phyloP scores from a whole-genome alignment of 192 early-diverging fungal species.

The Coemansia sp. region DNA sequence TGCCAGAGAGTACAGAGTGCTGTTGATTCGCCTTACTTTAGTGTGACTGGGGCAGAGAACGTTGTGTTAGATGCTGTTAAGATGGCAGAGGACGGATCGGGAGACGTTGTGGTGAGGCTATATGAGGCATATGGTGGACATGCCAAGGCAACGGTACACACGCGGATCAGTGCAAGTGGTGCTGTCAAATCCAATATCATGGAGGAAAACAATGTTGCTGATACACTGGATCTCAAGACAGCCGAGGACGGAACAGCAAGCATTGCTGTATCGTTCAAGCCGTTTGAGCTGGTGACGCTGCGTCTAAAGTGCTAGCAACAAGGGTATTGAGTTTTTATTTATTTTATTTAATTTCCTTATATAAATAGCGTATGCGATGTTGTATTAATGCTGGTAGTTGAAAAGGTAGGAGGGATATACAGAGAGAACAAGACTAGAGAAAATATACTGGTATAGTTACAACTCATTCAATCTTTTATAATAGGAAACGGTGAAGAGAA shows the following conservation, averaged over 20 bases:
- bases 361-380: too few species aligned
- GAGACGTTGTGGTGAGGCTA: slow-evolving; percentile 74
- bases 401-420: too few species aligned
- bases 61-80: slow-evolving; percentile 93
- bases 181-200: slow-evolving; percentile 36
- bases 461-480: too few species aligned
- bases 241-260: not conserved
- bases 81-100: slow-evolving; percentile 68
- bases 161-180: slow-evolving; percentile 6
- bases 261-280: slow-evolving; percentile 19
- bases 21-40: slow-evolving; percentile 10
- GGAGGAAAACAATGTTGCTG: slow-evolving; percentile 24
- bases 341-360: not conserved
- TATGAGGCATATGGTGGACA: slow-evolving; percentile 92
- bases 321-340: not conserved
- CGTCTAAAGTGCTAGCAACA: too few species aligned
- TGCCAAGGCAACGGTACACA: slow-evolving; percentile 16
- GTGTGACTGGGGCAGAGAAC: slow-evolving; percentile 49
- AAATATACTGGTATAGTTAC: too few species aligned
- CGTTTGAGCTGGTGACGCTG: slow-evolving; percentile 36
- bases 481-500: too few species aligned
- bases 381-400: too few species aligned
- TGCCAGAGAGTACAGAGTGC: too few species aligned
- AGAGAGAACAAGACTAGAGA: too few species aligned
- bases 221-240: not conserved